Evolutionary conservation across 2,329 filamentous ascomycete genomes (phyloP).

Genomic region (Aspergillus unguis): DNA sequence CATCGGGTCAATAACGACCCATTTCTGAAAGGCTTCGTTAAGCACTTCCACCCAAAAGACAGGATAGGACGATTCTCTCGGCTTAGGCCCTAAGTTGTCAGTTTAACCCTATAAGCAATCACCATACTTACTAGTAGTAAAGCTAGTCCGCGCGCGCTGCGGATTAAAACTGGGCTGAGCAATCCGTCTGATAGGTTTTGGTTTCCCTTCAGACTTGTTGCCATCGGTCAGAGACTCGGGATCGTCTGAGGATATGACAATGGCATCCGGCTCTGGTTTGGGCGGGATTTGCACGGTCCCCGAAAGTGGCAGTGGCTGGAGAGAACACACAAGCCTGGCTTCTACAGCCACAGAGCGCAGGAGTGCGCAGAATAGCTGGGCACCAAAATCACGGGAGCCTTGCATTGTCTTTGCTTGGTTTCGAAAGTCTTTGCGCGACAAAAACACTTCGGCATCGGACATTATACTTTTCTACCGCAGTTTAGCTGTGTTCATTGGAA

Average conservation of each 20-base stretch:
- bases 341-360: conserved; percentile 79
- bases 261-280: conserved; percentile 38
- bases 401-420: conserved; percentile 64
- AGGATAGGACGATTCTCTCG: conserved; percentile 69
- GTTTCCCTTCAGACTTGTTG: conserved; percentile 13
- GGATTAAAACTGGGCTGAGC: conserved; percentile 36
- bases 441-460: conserved; percentile 62
- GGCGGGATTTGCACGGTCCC: conserved; percentile 45
- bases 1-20: conserved; percentile 82
- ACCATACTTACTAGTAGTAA: conserved; percentile 18
- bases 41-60: conserved; percentile 95
- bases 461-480: conserved; percentile 52
- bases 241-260: conserved; percentile 37
- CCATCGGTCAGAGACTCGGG: conserved; percentile 31
- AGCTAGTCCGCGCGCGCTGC: conserved; percentile 19
- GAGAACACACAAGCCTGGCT: conserved; percentile 79
- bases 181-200: conserved; percentile 29
- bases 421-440: conserved; percentile 71
- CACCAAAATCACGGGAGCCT: conserved; percentile 85
- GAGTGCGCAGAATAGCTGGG: conserved; percentile 85
- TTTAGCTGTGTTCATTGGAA: conserved; percentile 18
- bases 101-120: background rate
- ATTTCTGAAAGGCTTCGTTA: conserved; percentile 81
- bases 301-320: conserved; percentile 75
- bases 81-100: conserved; percentile 33